Evolutionary conservation across 148 eudicot species (phyloP), one percentile per base, ranked within the genome.

Genomic region (Rhododendron williamsianum): DNA sequence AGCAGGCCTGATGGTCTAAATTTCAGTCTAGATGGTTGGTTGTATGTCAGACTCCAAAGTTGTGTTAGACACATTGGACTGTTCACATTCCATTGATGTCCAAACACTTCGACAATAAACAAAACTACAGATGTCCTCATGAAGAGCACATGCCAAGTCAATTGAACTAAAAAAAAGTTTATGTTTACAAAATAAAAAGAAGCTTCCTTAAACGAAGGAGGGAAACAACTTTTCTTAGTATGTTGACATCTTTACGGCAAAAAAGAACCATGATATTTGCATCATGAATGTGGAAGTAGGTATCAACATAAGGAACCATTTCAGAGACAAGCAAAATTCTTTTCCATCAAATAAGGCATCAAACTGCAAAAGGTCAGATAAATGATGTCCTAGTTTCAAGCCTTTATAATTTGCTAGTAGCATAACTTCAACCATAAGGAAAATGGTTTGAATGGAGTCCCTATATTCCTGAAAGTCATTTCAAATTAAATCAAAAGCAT

Each of bases 371-470:
- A n/a, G 41, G 67, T 52, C 30, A 81, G 38, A n/a, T 52, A 60
- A 30, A 30, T 33, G n/a, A 35, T 15, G n/a, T 33, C 46, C 83
- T 30, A 81, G 54, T 81, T 79, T 80, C 82, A 80, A 52, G 65
- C 7, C 30, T 76, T 30, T 33, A 27, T 8, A 78, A 19, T 46
- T 27, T 3, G 45, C 21, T 15, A 49, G 10, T 48, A 36, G 82
- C 21, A 80, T 25, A 25, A 80, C 52, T 11, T n/a, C 81, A 48
- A 78, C 54, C 38, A 49, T 12, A 25, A 51, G 23, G 60, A 25
- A 80, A 9, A 54, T 48, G 43, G 36, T 48, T n/a, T 36, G 63
- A 79, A 79, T 79, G 18, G 15, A 49, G 49, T 27, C 38, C 60
- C 49, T 48, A 80, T 48, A n/a, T 80, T n/a, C 13, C 82, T 48